These are phyloP conservation scores for Solanum gandarillasii DNA, from an alignment of 257 asterid genomes.

Conservation along the genomic window DNA sequence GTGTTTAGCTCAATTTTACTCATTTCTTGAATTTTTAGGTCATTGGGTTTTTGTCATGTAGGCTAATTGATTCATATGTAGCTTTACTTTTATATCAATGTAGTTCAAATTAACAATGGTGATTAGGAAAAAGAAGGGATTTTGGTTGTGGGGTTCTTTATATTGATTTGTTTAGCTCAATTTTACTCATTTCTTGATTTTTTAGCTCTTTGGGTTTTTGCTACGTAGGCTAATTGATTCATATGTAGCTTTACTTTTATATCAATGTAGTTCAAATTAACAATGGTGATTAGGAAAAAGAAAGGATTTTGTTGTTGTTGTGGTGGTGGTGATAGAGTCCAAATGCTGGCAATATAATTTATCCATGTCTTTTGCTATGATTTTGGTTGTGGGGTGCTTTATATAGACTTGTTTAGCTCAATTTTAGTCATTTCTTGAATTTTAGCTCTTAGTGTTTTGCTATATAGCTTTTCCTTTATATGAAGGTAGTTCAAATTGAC, in stretches of 20 bases:
- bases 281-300: neutral
- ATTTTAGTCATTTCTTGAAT: neutral
- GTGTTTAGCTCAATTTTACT: neutral
- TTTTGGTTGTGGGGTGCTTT: neutral
- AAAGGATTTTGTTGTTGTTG: neutral
- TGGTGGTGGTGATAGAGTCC: neutral
- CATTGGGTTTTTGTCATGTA: neutral
- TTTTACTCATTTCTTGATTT: neutral
- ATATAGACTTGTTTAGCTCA: neutral
- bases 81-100: neutral
- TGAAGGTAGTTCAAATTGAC: neutral
- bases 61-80: neutral
- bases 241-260: neutral
- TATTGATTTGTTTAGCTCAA: neutral
- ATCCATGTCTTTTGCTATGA: neutral
- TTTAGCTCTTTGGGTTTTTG: neutral
- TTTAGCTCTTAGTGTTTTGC: neutral
- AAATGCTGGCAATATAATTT: neutral
- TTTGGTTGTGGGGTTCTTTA: neutral
- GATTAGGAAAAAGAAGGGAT: neutral
- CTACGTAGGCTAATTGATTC: neutral
- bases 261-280: neutral
- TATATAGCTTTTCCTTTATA: neutral
- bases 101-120: neutral
- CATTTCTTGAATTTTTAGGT: neutral